phyloP scores from a whole-genome alignment of 805 yeast genomes.

The Komagataella populi region DNA sequence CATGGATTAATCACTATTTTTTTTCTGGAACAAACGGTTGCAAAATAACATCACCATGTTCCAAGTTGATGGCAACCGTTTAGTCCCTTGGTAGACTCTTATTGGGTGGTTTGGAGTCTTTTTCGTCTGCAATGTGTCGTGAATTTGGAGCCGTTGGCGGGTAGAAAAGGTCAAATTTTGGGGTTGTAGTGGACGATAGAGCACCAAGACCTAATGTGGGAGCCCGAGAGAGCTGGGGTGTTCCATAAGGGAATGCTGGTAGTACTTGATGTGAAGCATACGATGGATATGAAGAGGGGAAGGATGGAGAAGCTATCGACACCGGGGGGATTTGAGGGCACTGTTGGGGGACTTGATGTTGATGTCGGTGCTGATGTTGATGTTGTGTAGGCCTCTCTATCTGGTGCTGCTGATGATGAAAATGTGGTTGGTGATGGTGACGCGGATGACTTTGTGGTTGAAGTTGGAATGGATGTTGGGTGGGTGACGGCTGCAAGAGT shows the following conservation, averaged over 20 bases:
- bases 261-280: constrained; percentile 1
- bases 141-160: neutral
- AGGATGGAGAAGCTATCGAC: neutral
- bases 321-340: neutral
- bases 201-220: neutral
- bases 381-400: constrained; percentile 1
- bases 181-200: neutral
- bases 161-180: neutral
- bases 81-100: neutral
- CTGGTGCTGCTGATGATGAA: constrained; percentile 1
- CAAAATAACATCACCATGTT: neutral
- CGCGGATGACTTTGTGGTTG: neutral
- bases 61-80: neutral
- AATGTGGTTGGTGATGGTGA: constrained; percentile 4
- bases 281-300: neutral
- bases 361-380: constrained; percentile 3
- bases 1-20: neutral
- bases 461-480: neutral
- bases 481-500: neutral
- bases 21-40: neutral
- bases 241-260: neutral
- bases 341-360: constrained; percentile 1
- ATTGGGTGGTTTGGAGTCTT: neutral
- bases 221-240: neutral
- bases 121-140: neutral